phyloP scores from a whole-genome alignment of 2,329 filamentous ascomycete genomes.

The Ramularia endophylla region DNA sequence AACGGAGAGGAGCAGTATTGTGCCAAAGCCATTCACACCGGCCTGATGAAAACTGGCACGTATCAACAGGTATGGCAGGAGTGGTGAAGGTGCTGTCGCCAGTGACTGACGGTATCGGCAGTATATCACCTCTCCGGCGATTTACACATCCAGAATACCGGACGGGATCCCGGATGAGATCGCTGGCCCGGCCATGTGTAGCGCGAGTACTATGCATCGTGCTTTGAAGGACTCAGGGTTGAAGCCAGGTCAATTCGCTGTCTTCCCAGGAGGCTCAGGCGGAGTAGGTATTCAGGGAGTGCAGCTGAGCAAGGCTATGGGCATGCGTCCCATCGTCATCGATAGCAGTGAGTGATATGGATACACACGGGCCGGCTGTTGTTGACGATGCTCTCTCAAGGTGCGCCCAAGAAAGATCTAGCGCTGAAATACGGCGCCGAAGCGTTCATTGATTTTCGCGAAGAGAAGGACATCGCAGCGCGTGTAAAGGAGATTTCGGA shows the following conservation, averaged over 20 bases:
- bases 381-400: constrained; percentile 48
- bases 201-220: constrained; percentile 52
- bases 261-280: constrained; percentile 50
- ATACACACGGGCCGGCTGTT: too few species aligned
- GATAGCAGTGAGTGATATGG: constrained; percentile 48
- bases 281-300: constrained; percentile 55
- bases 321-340: not conserved
- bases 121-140: constrained; percentile 51
- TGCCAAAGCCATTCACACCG: constrained; percentile 40
- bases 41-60: constrained; percentile 40
- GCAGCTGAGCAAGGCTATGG: constrained; percentile 22
- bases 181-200: constrained; percentile 58
- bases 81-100: too few species aligned
- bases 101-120: too few species aligned
- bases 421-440: constrained; percentile 48
- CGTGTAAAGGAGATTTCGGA: constrained; percentile 43
- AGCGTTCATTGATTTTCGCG: constrained; percentile 49
- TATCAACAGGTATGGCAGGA: too few species aligned
- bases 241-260: constrained; percentile 48
- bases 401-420: constrained; percentile 42
- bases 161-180: constrained; percentile 50
- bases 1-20: constrained; percentile 51
- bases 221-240: constrained; percentile 49
- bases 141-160: constrained; percentile 51
- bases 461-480: constrained; percentile 32